Evolutionary conservation across 768 basidiomycete genomes (phyloP), one percentile per base, ranked within the genome.

Genomic region (Russula sp.): DNA sequence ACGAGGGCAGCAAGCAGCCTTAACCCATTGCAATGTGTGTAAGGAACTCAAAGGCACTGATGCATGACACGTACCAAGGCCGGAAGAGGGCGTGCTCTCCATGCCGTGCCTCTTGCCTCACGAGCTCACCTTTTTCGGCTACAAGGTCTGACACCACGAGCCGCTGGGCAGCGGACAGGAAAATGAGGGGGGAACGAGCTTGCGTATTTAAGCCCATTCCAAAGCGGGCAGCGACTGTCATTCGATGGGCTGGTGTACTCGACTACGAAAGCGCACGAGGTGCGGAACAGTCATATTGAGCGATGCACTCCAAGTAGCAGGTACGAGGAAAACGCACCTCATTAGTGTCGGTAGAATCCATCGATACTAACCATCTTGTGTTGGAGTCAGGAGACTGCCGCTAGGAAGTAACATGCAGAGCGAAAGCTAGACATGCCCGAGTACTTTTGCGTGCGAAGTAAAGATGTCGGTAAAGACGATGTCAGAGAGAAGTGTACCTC

Each of bases 141-240:
- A 79, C 75, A 6, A 87, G 71, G 52, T 90, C 87, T 20, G 77
- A 75, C 31, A 84, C 77, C 16, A 89, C 85, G 42, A 84, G 76
- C 61, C 88, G 82, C 72, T 98, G 96, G 18, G 91, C 88, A 20
- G 96, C 95, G 65, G 94, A 95, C 39, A 99, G 80, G 70, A 88
- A 87, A 65, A 99, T 98, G 49, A 98, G 94, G 16, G 97, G 97
- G 73, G 73, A 99, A 98, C 0, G 97, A 87, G 16, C 95, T 88
- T 1, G 94, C 93, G 72, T 99, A 99, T 80, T 99, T 99, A 63
- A 95, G 71, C 0, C 95, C 96, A 73, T 99, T 99, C 75, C 83
- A 84, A 22, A 98, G 77, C 1, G 93, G 88, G 40, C 90, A 84
- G 27, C 80, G 80, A 64, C 82, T 87, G 44, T 81, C 79, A 68